Evolutionary conservation across 345 rosid species (phyloP).

Genomic region (Gossypium mustelinum): DNA sequence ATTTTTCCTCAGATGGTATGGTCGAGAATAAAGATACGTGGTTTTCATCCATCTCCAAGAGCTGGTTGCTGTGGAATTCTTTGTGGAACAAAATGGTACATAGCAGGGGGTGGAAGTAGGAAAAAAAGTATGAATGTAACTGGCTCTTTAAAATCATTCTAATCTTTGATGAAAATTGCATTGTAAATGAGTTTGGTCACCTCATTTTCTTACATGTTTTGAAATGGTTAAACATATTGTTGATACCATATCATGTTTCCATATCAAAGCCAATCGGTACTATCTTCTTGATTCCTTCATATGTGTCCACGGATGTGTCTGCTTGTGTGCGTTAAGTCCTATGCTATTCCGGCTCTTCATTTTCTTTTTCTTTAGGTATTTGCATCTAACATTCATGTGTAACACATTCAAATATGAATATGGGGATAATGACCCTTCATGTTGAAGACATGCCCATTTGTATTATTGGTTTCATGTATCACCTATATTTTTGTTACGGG

Average conservation of each 20-base stretch:
- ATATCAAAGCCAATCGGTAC: background rate
- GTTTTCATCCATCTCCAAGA: constrained; percentile 94
- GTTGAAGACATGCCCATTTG: no score
- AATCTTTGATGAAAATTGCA: background rate
- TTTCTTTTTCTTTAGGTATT: background rate
- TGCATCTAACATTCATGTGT: background rate
- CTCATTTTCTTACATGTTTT: background rate
- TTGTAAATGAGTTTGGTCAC: background rate
- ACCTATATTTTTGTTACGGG: background rate
- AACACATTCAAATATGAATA: background rate
- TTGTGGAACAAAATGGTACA: constrained; percentile 92
- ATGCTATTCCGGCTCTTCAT: background rate
- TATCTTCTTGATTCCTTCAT: background rate
- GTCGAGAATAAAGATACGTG: constrained; percentile 87
- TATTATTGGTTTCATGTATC: background rate
- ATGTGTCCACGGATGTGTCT: background rate
- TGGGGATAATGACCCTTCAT: background rate
- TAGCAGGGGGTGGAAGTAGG: constrained; percentile 95
- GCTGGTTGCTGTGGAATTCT: constrained; percentile 90
- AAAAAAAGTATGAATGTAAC: constrained; percentile 61
- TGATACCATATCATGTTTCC: background rate
- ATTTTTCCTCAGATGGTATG: constrained; percentile 67
- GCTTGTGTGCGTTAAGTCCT: background rate
- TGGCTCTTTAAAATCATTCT: background rate
- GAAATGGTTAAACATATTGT: background rate